Percentiles rank a stretch among this genome's conserved stretches.
phyloP scores from a whole-genome alignment of 2,329 filamentous ascomycete genomes.

The Geosmithia morbida region DNA sequence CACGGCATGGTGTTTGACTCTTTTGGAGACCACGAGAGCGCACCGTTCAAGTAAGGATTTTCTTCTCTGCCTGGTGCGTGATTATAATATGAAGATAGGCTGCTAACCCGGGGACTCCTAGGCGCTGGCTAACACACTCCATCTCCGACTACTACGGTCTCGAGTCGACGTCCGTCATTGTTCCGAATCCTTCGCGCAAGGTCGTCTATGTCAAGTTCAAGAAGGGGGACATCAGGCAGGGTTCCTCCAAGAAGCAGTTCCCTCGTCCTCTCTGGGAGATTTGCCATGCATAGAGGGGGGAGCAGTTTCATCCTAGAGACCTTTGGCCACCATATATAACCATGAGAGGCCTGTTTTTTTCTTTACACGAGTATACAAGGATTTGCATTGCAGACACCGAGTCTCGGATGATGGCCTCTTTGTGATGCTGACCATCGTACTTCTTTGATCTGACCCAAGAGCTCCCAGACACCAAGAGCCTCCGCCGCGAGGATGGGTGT shows the following conservation, averaged over 20 bases:
- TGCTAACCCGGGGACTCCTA: conserved; percentile 14
- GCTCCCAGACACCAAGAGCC: too few relatives aligned
- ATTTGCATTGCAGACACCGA: too few relatives aligned
- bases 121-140: conserved; percentile 84
- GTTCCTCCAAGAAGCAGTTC: conserved; percentile 20
- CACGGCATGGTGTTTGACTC: conserved; percentile 68
- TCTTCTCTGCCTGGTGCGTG: not conserved
- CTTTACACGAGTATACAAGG: too few relatives aligned
- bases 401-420: too few relatives aligned
- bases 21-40: conserved; percentile 57
- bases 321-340: too few relatives aligned
- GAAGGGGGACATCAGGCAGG: conserved; percentile 19
- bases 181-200: conserved; percentile 54
- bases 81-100: not conserved
- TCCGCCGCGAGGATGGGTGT: too few relatives aligned
- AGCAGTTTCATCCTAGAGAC: not conserved
- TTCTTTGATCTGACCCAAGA: too few relatives aligned
- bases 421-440: too few relatives aligned
- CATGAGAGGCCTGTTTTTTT: too few relatives aligned
- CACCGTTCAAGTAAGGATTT: conserved; percentile 64
- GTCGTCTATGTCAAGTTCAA: conserved; percentile 74
- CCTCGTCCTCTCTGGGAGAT: conserved; percentile 52
- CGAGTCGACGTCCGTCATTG: conserved; percentile 65
- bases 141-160: conserved; percentile 89
- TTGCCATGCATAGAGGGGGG: conserved; percentile 19